Conservation (phyloP, 2,329 filamentous ascomycete species). For the Fusarium sp. region DNA sequence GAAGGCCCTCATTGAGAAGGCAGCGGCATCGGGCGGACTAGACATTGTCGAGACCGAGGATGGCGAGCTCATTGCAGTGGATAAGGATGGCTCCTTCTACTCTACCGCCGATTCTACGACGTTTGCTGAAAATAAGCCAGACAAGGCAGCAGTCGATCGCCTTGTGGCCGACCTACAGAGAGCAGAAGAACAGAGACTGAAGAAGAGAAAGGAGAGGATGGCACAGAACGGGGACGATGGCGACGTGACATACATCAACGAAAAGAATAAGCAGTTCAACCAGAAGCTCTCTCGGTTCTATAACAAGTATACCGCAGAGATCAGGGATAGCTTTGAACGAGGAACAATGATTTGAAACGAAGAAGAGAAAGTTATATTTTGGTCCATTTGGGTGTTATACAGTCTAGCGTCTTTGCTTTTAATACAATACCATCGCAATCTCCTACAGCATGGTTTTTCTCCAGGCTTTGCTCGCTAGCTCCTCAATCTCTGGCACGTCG, state of each 20-base stretch:
- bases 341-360: conserved; percentile 86
- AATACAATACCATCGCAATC: conserved; percentile 19
- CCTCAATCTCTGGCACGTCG: conserved; percentile 83
- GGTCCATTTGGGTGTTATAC: conserved; percentile 47
- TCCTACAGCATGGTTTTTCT: conserved; percentile 86
- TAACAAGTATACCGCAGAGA: conserved; percentile 98
- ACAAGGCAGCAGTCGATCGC: conserved; percentile 86
- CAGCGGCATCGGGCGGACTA: conserved; percentile 84
- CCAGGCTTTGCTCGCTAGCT: conserved; percentile 85
- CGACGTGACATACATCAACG: conserved; percentile 99
- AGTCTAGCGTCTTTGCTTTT: conserved; percentile 48
- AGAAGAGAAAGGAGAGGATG: conserved; percentile 85
- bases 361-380: conserved; percentile 24
- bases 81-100: conserved; percentile 91
- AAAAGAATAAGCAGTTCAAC: conserved; percentile 99
- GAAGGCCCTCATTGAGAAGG: conserved; percentile 83
- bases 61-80: conserved; percentile 93
- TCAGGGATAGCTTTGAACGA: conserved; percentile 96
- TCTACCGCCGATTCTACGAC: conserved; percentile 85
- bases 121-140: conserved; percentile 87
- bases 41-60: conserved; percentile 97
- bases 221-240: conserved; percentile 83
- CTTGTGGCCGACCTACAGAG: conserved; percentile 87
- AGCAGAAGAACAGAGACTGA: conserved; percentile 86
- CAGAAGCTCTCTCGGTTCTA: conserved; percentile 96